Conservation (phyloP, 108 stramenopile species). For the Pinguiococcus pyrenoidosus region DNA sequence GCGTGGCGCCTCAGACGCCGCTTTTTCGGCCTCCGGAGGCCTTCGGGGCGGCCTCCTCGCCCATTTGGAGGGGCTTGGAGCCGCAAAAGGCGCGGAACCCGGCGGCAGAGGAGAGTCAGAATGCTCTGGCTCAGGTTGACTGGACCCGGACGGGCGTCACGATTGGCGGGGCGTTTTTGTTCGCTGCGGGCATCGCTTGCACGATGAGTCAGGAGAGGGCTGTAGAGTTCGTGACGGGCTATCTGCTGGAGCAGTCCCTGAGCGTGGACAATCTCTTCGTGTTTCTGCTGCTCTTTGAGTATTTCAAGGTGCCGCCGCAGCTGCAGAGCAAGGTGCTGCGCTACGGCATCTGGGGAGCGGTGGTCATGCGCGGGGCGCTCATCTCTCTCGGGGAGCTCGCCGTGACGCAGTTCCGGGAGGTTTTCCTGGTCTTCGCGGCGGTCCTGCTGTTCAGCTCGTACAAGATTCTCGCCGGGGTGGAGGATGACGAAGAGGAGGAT, state of each 20-base stretch:
- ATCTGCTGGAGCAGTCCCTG: slow-evolving; percentile 67
- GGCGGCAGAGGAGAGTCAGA: no score
- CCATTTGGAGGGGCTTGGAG: no score
- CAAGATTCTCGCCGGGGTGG: slow-evolving; percentile 27
- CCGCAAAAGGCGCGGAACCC: no score
- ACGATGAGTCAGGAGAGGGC: slow-evolving; percentile 1
- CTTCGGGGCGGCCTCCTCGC: no score
- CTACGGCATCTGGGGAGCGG: slow-evolving; percentile 4
- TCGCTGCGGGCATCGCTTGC: neutral
- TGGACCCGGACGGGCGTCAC: no score
- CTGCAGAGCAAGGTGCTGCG: neutral
- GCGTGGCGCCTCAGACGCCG: no score
- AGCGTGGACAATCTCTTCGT: slow-evolving; percentile 79
- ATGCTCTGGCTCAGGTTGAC: no score
- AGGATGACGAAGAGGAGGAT: slow-evolving; percentile 5
- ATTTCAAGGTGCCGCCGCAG: slow-evolving; percentile 43
- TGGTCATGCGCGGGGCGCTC: slow-evolving; percentile 1
- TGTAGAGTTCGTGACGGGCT: slow-evolving; percentile 73
- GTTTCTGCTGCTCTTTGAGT: slow-evolving; percentile 70
- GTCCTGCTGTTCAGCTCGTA: slow-evolving; percentile 9
- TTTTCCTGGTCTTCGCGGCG: slow-evolving; percentile 9
- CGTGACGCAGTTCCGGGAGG: neutral
- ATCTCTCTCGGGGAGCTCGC: neutral
- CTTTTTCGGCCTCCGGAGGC: no score
- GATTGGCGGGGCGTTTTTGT: no score